phyloP scores from a whole-genome alignment of 1,284 basidiomycete species.

The Trichosporon ovoides region DNA sequence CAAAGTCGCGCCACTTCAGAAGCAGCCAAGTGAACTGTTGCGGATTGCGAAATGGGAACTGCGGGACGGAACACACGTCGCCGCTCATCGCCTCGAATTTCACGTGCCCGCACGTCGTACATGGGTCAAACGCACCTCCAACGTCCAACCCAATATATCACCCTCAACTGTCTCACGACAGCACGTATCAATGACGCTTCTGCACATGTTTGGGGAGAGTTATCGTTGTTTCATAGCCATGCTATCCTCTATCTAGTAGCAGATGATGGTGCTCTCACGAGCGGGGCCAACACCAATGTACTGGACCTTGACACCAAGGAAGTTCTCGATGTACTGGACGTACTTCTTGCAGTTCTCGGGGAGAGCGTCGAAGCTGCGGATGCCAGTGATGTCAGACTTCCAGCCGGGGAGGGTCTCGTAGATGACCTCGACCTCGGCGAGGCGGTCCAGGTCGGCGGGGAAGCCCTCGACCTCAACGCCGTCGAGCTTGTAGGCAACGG shows the following conservation, averaged over 20 bases:
- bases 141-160: not conserved
- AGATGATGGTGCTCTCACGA: constrained; percentile 42
- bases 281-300: constrained; percentile 49
- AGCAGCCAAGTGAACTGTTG: not conserved
- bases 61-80: constrained; percentile 5
- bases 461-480: constrained; percentile 77
- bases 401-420: constrained; percentile 92
- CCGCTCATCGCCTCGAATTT: not conserved
- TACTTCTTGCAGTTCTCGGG: constrained; percentile 84
- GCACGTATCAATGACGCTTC: not conserved
- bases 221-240: constrained; percentile 1
- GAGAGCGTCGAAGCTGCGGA: constrained; percentile 64
- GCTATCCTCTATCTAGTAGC: constrained; percentile 13
- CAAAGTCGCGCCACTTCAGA: not conserved
- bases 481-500: constrained; percentile 70
- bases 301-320: constrained; percentile 70
- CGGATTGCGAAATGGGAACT: not conserved
- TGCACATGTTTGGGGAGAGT: not conserved
- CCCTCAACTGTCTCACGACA: not conserved
- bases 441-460: constrained; percentile 83
- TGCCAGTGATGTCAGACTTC: constrained; percentile 70
- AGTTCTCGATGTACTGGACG: constrained; percentile 79
- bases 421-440: constrained; percentile 75
- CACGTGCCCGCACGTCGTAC: constrained; percentile 3
- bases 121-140: not conserved